Base-by-base conservation (phyloP, 2,329 filamentous ascomycete species). In the Clonostachys byssicola region DNA sequence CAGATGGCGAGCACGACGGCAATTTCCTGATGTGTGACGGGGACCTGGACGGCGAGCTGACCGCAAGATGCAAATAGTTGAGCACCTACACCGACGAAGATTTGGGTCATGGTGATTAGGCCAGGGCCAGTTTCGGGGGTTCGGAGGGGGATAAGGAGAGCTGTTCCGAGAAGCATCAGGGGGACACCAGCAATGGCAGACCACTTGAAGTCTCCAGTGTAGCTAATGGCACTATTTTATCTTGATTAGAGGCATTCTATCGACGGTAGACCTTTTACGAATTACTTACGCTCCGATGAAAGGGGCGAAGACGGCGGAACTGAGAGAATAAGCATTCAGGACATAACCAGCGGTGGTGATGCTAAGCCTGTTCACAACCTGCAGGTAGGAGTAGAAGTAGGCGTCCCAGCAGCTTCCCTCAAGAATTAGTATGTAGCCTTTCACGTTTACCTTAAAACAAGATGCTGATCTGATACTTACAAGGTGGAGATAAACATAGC, bases 1-100 rank as follows among this genome's bases (percentile, higher is more conserved):
- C 77, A 75, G 49, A 85, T 68, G 9, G 78, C 78, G 4, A 79
- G 72, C 6, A 72, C 74, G 4, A 74, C 70, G 20, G 79, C 77
- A n/a, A 81, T 68, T 54, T 82, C 68, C 53, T 78, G 68, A 54
- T 81, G 76, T 30, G 65, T 67, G 12, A 73, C 73, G 2, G 72
- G 73, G 2, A 78, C 75, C 63, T 81, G 78, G 45, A 79, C 68
- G 39, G 73, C 73, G 14, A 82, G 64, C 54, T 81, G 73, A 17
- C 74, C 70, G 43, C 69, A 71, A 43, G 64, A 64, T 23, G 60
- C 59, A 35, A 68, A 61, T 39, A 67, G 58, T 7, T 64, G 69
- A 17, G 60, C 60, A 16, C 62, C 63, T 23, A 71, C 62, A n/a
- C 68, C 77, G 47, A 80, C 68, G 33, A 81, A 65, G 17, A 81